These are phyloP conservation scores for Trichomonas vaginalis DNA, from an alignment of 208 protist genomes.

Conservation along the genomic window DNA sequence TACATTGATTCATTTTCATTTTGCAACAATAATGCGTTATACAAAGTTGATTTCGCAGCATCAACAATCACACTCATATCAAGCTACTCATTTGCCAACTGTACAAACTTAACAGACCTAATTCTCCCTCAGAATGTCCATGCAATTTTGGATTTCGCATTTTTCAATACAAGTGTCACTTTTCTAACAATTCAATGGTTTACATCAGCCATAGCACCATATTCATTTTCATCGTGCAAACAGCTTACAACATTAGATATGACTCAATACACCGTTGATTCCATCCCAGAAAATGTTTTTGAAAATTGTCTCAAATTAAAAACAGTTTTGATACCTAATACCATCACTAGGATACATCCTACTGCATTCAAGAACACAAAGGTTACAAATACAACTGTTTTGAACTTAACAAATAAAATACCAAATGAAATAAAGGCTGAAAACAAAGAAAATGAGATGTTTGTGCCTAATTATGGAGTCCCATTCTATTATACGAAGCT, in stretches of 20 bases:
- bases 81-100: background rate
- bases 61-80: background rate
- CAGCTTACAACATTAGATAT: background rate
- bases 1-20: background rate
- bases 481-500: too few relatives aligned
- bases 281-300: background rate
- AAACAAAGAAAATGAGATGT: too few relatives aligned
- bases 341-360: background rate
- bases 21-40: background rate
- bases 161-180: background rate
- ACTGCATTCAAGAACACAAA: background rate
- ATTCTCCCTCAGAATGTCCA: background rate
- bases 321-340: background rate
- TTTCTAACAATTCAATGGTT: background rate
- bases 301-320: background rate
- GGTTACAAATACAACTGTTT: background rate
- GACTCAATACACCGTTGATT: background rate
- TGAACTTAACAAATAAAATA: too few relatives aligned
- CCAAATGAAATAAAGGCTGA: too few relatives aligned
- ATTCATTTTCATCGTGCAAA: background rate
- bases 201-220: background rate
- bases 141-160: background rate
- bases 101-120: background rate
- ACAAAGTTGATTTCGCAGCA: background rate
- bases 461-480: too few relatives aligned